These are phyloP conservation scores for Chloranthus sessilifolius DNA, from an alignment of 164 flowering plant genomes.

Conservation along the genomic window DNA sequence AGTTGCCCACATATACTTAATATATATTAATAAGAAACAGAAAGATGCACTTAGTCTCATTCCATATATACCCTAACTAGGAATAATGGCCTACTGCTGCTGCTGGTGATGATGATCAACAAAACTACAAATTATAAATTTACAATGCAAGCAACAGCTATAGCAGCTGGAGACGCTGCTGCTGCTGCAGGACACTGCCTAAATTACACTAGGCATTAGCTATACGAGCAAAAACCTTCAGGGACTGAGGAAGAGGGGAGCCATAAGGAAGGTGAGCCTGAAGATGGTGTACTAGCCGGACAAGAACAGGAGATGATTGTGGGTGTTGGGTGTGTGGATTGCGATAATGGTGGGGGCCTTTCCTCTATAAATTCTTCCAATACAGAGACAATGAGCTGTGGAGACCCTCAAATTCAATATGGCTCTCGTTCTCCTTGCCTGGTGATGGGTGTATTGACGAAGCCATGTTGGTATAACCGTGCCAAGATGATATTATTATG, in stretches of 20 bases:
- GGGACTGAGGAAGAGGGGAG: slow-evolving; percentile 52
- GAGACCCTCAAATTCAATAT: slow-evolving; percentile 95
- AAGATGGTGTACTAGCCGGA: slow-evolving; percentile 47
- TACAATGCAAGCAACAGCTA: too few relatives aligned
- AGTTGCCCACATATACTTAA: too few relatives aligned
- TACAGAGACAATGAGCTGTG: slow-evolving; percentile 87
- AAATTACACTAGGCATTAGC: slow-evolving; percentile 96
- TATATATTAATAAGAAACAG: too few relatives aligned
- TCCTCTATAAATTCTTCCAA: slow-evolving; percentile 79
- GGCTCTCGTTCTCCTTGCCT: slow-evolving; percentile 87
- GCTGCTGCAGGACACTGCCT: slow-evolving; percentile 90
- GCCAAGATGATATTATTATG: too few relatives aligned
- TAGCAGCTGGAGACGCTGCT: slow-evolving; percentile 97
- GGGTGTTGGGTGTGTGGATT: slow-evolving; percentile 85
- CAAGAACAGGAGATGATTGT: slow-evolving; percentile 88
- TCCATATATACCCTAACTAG: too few relatives aligned
- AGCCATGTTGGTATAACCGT: too few relatives aligned
- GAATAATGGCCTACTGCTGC: too few relatives aligned
- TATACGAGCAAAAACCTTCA: slow-evolving; percentile 96
- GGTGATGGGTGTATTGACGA: too few relatives aligned
- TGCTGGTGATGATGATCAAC: too few relatives aligned
- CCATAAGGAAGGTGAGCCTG: slow-evolving; percentile 42
- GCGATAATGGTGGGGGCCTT: slow-evolving; percentile 61
- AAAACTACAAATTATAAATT: too few relatives aligned
- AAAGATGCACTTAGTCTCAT: too few relatives aligned